These are phyloP conservation scores for Fusarium lyarnte DNA, from an alignment of 2,329 filamentous ascomycete genomes.

Conservation along the genomic window DNA sequence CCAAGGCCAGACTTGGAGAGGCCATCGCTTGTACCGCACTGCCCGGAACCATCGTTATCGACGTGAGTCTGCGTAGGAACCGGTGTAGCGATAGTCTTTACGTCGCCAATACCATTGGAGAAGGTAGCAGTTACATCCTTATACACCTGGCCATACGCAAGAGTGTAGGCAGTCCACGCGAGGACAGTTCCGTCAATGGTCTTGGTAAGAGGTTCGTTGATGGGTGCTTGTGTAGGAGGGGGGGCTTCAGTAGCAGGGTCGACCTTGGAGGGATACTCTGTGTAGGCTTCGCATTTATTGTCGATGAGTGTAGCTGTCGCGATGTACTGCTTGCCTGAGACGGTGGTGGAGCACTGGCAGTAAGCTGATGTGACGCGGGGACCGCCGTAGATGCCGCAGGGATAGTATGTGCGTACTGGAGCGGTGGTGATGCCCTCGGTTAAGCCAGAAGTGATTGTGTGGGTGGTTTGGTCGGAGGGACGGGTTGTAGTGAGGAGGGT, in stretches of 20 bases:
- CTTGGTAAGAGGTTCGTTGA: background rate
- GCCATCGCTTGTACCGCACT: constrained; percentile 13
- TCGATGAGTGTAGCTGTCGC: background rate
- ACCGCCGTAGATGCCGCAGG: background rate
- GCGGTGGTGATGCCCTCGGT: background rate
- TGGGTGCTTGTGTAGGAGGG: background rate
- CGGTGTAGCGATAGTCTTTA: constrained; percentile 1
- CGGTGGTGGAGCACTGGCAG: constrained; percentile 6
- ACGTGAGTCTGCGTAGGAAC: background rate
- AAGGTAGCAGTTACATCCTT: background rate
- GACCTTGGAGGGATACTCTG: background rate
- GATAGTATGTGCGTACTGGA: background rate
- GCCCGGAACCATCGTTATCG: background rate
- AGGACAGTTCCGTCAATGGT: constrained; percentile 10
- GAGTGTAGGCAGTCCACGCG: background rate
- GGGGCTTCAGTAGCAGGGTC: background rate
- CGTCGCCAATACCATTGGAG: background rate
- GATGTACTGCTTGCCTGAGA: constrained; percentile 3
- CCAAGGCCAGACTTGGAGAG: constrained; percentile 7
- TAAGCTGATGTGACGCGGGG: background rate
- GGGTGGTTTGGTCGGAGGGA: background rate
- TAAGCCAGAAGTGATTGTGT: background rate
- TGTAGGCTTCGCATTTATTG: background rate
- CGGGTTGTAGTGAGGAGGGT: constrained; percentile 2
- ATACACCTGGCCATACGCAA: background rate